Conservation (phyloP, 163 green algal genomes). For the Chlamydomonas reinhardtii region DNA sequence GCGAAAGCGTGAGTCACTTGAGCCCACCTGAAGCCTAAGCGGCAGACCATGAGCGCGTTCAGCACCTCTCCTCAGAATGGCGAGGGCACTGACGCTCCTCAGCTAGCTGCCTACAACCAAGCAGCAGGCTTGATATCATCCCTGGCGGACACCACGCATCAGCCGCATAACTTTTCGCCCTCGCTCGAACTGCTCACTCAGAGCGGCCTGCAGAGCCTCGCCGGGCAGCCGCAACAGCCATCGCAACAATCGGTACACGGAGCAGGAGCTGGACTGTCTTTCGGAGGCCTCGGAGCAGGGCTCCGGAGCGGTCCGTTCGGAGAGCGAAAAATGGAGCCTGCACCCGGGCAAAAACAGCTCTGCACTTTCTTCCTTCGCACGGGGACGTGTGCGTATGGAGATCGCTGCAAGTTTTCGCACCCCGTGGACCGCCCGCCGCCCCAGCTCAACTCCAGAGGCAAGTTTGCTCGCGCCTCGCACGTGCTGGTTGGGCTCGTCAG, state of each 20-base stretch:
- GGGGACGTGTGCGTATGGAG: constrained; percentile 60
- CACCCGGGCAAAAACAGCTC: constrained; percentile 9
- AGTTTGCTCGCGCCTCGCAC: too few species aligned
- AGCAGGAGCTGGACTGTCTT: neutral
- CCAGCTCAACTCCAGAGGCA: constrained; percentile 35
- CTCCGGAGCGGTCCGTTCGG: constrained; percentile 15
- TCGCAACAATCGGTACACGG: neutral
- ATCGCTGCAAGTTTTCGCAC: constrained; percentile 69
- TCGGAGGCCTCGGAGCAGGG: neutral
- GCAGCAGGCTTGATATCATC: constrained; percentile 21
- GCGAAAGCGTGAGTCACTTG: too few species aligned
- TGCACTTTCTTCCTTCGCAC: constrained; percentile 63
- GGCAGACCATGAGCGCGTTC: neutral
- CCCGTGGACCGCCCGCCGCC: constrained; percentile 49
- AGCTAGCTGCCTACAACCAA: constrained; percentile 28
- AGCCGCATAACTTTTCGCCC: neutral
- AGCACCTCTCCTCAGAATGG: neutral
- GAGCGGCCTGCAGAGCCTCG: neutral
- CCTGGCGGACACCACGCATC: neutral
- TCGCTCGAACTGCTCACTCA: constrained; percentile 22
- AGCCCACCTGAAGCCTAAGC: too few species aligned
- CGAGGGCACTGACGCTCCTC: constrained; percentile 20
- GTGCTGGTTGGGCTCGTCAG: too few species aligned
- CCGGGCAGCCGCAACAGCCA: neutral
- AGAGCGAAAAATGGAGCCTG: neutral